Percentiles rank a stretch among this genome's conserved stretches.
phyloP scores from a whole-genome alignment of 148 eudicot genomes.

The Heliamphora exappendiculata region DNA sequence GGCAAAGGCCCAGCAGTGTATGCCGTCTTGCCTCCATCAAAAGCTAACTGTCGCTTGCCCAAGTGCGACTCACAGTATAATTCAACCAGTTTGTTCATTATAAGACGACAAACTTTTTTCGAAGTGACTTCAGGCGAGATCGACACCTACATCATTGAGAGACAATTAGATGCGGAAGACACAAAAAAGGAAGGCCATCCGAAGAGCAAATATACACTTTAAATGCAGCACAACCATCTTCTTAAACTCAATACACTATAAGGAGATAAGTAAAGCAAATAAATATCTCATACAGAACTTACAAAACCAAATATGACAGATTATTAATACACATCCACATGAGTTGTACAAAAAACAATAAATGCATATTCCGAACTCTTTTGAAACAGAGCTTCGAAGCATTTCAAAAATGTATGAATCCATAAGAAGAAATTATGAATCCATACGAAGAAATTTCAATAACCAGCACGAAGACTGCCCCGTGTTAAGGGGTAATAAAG shows the following conservation, averaged over 20 bases:
- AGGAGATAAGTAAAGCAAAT: background rate
- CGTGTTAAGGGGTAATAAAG: too few relatives aligned
- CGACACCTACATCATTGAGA: conserved; percentile 42
- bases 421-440: too few relatives aligned
- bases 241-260: background rate
- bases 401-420: too few relatives aligned
- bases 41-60: conserved; percentile 36
- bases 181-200: background rate
- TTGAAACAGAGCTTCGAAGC: too few relatives aligned
- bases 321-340: too few relatives aligned
- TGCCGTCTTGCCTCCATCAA: conserved; percentile 62
- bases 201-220: background rate
- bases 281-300: background rate
- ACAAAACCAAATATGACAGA: background rate
- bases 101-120: conserved; percentile 39
- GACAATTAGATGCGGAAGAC: background rate
- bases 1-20: conserved; percentile 64
- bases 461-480: too few relatives aligned
- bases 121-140: conserved; percentile 55
- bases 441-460: too few relatives aligned
- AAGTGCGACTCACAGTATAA: conserved; percentile 24
- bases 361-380: too few relatives aligned
- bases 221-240: too few relatives aligned
- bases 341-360: too few relatives aligned
- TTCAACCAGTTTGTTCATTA: conserved; percentile 29